Conservation (phyloP, 805 yeast genomes). For the Lipomyces lipofer region DNA sequence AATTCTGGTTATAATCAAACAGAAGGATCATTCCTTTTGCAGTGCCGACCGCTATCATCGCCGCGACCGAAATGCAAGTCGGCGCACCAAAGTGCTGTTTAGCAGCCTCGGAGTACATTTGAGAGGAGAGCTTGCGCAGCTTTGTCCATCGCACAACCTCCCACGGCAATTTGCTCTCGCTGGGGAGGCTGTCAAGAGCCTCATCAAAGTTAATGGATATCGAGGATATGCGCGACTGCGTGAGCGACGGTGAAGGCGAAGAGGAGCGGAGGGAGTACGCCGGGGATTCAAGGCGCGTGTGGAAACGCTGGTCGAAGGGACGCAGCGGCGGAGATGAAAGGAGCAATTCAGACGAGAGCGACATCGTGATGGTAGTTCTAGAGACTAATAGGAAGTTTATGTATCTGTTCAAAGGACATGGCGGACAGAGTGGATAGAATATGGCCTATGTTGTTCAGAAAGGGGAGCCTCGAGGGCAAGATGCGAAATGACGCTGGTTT, state of each 20-base stretch:
- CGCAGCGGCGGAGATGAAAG: constrained; percentile 24
- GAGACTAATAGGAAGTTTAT: too few species aligned
- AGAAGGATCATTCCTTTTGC: constrained; percentile 61
- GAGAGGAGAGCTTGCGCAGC: constrained; percentile 45
- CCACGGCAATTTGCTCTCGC: constrained; percentile 30
- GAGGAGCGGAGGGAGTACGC: constrained; percentile 27
- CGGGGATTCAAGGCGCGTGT: constrained; percentile 28
- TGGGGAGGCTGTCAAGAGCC: constrained; percentile 21
- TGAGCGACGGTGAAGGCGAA: constrained; percentile 19
- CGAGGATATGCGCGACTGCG: constrained; percentile 27
- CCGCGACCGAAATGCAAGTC: constrained; percentile 47
- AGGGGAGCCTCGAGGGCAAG: too few species aligned
- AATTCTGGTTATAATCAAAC: constrained; percentile 67
- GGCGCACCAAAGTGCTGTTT: constrained; percentile 53
- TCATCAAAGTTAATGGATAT: constrained; percentile 24
- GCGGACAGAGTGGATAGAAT: too few species aligned
- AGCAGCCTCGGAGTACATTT: constrained; percentile 41
- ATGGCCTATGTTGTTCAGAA: too few species aligned
- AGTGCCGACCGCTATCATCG: constrained; percentile 67
- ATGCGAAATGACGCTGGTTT: too few species aligned
- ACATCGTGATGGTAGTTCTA: constrained; percentile 9
- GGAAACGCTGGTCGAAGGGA: constrained; percentile 30
- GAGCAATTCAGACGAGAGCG: constrained; percentile 22
- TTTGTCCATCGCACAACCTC: constrained; percentile 43
- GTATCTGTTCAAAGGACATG: too few species aligned